Conservation (phyloP, 495 filamentous ascomycete species). For the Evernia prunastri region DNA sequence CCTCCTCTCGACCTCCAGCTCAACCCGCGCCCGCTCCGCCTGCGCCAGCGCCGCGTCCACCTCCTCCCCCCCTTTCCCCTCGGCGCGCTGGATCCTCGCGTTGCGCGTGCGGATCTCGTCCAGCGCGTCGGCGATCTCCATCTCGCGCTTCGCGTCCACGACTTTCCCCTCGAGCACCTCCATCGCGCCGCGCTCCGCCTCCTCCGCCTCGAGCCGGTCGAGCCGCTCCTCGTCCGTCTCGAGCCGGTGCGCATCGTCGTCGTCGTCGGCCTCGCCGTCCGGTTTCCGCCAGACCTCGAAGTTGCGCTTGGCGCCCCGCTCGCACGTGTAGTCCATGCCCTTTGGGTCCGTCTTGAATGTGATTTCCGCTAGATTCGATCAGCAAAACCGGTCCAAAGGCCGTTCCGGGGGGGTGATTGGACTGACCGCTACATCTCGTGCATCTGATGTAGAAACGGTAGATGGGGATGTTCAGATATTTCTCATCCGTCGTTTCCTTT, state of each 20-base stretch:
- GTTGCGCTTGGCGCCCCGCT: conserved; percentile 82
- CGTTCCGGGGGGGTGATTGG: neutral
- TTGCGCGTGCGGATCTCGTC: conserved; percentile 93
- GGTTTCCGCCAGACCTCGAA: conserved; percentile 79
- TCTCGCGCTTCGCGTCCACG: conserved; percentile 88
- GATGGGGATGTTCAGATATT: conserved; percentile 82
- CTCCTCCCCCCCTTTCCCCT: conserved; percentile 49
- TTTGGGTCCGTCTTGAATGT: conserved; percentile 94
- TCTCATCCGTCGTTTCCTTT: conserved; percentile 89
- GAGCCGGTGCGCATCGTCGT: conserved; percentile 48
- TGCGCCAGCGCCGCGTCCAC: conserved; percentile 41
- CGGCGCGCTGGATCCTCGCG: conserved; percentile 71
- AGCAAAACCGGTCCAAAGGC: neutral
- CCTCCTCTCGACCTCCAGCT: conserved; percentile 52
- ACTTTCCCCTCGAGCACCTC: conserved; percentile 76
- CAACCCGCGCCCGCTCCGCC: conserved; percentile 34
- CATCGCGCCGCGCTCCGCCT: conserved; percentile 64
- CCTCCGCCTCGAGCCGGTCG: conserved; percentile 74
- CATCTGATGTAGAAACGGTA: conserved; percentile 95
- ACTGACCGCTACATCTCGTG: conserved; percentile 60
- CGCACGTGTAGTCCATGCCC: conserved; percentile 85
- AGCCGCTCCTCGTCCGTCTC: conserved; percentile 87
- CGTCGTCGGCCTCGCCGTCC: conserved; percentile 35
- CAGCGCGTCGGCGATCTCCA: conserved; percentile 92
- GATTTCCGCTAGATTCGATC: conserved; percentile 57